Conservation (phyloP, 140 eudicot genomes). For the Flaveria floridana region DNA sequence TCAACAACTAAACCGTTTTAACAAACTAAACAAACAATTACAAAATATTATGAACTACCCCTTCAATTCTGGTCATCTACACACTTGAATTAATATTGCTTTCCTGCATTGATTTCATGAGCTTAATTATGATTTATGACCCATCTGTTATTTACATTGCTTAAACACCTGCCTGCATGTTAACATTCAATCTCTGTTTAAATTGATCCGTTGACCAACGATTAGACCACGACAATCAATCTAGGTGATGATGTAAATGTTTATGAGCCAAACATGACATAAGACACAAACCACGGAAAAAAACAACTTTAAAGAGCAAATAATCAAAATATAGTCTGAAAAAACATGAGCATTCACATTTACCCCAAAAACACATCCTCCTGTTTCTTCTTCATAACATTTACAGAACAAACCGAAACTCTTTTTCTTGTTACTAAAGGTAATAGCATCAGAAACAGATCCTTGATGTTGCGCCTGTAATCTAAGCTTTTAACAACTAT, state of each 20-base stretch:
- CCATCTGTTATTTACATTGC: background rate
- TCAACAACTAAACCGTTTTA: no score
- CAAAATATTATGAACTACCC: no score
- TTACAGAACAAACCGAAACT: background rate
- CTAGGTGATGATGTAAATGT: background rate
- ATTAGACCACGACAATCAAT: background rate
- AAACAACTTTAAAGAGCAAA: background rate
- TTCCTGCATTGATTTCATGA: no score
- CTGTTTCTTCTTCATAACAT: background rate
- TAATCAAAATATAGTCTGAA: background rate
- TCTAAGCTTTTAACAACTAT: slow-evolving; percentile 31
- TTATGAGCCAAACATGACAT: background rate
- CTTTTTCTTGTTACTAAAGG: slow-evolving; percentile 10
- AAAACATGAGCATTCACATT: background rate
- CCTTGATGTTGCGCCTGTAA: slow-evolving; percentile 1
- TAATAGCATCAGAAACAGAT: background rate
- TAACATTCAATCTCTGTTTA: background rate
- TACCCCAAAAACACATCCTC: slow-evolving; percentile 11
- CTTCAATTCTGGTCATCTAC: no score
- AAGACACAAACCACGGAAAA: background rate
- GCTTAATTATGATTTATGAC: background rate
- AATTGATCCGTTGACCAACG: background rate
- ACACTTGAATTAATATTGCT: no score
- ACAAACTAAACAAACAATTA: no score
- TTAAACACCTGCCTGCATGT: background rate